Evolutionary conservation across 768 basidiomycete species (phyloP), one percentile per base, ranked within the genome.

Genomic region (Psilocybe cubensis): DNA sequence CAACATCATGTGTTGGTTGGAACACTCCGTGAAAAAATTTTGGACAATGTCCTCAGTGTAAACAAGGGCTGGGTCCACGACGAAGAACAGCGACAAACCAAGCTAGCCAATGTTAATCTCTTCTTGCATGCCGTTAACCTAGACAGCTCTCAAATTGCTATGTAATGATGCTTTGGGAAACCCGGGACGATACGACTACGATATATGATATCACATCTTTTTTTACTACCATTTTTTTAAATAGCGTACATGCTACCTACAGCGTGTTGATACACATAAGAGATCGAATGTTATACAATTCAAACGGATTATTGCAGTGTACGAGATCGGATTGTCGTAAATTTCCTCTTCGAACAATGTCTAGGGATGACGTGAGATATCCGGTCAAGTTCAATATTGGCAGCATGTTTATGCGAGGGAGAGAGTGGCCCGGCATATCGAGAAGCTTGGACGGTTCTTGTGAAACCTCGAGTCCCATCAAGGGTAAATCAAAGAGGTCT

Each of bases 51-150:
- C 28, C 73, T 88, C 63, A 86, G 83, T 51, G 90, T 87, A 27
- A 87, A 87, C 68, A 89, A 91, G 67, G 86, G 89, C 48, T 87
- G 87, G 84, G 79, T 83, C 45, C 72, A 79, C 47, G 83, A 87
- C 62, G 88, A 92, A 72, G 88, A 89, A 53, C 88, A 91, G 59
- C 80, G 87, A 60, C 77, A 81, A 56, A 83, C 87, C 64, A 94
- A 92, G 75, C 77, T 97, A 63, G 86, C 87, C 52, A 98, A 98
- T 73, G 94, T 98, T 66, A 95, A 99, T 76, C 78, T 96, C 58
- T 92, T 94, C 71, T 75, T 94, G 69, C 88, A 91, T 69, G 91
- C 92, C 41, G 77, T 94, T 54, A 89, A 89, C 48, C 64, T 81
- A 72, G 79, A 81, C 65, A 80, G 79, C 65, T 90, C 89, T 68